Percentiles rank a stretch among this genome's conserved stretches.
Evolutionary conservation across 495 filamentous ascomycete genomes (phyloP).

Genomic region (Penicillium silybi): DNA sequence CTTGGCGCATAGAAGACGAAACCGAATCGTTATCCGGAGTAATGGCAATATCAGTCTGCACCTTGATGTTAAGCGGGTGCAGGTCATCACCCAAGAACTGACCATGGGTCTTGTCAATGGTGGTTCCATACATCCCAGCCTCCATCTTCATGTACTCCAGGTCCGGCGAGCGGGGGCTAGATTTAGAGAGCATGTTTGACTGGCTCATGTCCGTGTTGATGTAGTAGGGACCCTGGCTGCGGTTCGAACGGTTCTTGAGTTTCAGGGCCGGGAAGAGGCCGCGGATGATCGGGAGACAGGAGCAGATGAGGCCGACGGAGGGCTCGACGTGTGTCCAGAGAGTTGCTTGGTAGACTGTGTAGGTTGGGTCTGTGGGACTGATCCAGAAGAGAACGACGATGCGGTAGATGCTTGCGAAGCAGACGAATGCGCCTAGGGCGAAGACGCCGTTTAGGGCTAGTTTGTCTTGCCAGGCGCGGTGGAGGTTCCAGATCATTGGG

Average conservation of each 20-base stretch:
- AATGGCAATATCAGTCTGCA: constrained; percentile 28
- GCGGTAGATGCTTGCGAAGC: constrained; percentile 47
- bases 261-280: constrained; percentile 46
- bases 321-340: constrained; percentile 59
- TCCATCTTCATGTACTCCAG: constrained; percentile 33
- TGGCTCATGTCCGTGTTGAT: constrained; percentile 29
- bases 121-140: constrained; percentile 13
- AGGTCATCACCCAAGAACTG: constrained; percentile 16
- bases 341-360: constrained; percentile 47
- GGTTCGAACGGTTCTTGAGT: constrained; percentile 20
- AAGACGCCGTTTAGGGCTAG: constrained; percentile 46
- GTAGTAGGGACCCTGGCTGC: constrained; percentile 21
- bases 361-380: constrained; percentile 39
- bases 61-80: constrained; percentile 24
- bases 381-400: constrained; percentile 57
- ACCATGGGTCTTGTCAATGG: constrained; percentile 7
- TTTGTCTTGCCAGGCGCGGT: constrained; percentile 42
- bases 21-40: constrained; percentile 14
- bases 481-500: constrained; percentile 45
- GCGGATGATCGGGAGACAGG: constrained; percentile 54
- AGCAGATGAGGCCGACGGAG: constrained; percentile 52
- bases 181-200: constrained; percentile 24
- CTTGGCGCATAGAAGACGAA: background rate
- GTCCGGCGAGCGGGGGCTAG: constrained; percentile 24
- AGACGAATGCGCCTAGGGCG: constrained; percentile 45